These are phyloP conservation scores for Rhodotorula sphaerocarpa DNA, from an alignment of 768 basidiomycete species.

Conservation along the genomic window DNA sequence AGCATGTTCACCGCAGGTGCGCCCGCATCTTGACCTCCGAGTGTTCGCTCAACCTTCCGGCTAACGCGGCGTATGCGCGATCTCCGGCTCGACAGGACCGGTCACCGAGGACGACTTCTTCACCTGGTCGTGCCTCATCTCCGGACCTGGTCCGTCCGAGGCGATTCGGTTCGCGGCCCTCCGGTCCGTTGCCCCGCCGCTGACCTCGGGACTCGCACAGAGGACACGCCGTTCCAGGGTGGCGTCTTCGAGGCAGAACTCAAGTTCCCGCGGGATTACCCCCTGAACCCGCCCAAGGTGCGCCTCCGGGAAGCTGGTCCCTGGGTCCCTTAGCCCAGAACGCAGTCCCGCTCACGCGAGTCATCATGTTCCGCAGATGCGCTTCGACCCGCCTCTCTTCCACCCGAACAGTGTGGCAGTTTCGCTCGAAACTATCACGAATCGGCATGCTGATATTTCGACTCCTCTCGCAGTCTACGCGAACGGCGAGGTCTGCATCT, in stretches of 20 bases:
- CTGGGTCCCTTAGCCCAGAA: no score
- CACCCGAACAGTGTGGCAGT: constrained; percentile 95
- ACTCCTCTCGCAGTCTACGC: constrained; percentile 64
- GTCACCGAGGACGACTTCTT: constrained; percentile 77
- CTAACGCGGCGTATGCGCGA: neutral
- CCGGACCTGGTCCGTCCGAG: constrained; percentile 66
- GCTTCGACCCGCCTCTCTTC: constrained; percentile 90
- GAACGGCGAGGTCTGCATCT: constrained; percentile 95
- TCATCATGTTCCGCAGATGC: constrained; percentile 55
- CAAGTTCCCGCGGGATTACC: constrained; percentile 76
- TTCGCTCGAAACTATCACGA: neutral
- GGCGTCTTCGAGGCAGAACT: constrained; percentile 87
- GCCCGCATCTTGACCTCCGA: constrained; percentile 37
- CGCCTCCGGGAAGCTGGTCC: no score
- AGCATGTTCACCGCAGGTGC: constrained; percentile 87
- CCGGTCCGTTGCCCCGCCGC: no score
- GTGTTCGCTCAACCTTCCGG: neutral
- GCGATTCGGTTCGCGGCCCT: no score
- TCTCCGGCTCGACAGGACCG: constrained; percentile 37
- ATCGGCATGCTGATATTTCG: neutral
- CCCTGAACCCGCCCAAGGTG: constrained; percentile 85
- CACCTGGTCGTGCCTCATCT: constrained; percentile 99
- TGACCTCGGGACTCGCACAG: no score
- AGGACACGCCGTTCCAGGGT: constrained; percentile 55
- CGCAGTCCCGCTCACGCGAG: no score